phyloP scores from a whole-genome alignment of 2,329 filamentous ascomycete genomes.

The Cladophialophora yegresii region DNA sequence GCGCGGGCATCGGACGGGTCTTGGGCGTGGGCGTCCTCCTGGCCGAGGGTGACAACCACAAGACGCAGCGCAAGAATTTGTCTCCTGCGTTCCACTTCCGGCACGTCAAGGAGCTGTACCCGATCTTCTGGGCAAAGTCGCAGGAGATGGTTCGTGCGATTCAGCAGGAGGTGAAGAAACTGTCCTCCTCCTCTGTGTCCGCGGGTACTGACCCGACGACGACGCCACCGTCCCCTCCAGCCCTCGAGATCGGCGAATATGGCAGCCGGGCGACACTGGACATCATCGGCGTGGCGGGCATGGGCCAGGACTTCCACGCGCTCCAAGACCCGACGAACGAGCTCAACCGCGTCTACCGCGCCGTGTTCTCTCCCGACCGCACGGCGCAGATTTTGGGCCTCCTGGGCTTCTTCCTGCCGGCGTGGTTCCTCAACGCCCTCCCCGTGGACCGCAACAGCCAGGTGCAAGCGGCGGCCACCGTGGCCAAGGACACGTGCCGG shows the following conservation, averaged over 20 bases:
- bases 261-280: slow-evolving; percentile 69
- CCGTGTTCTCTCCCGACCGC: slow-evolving; percentile 57
- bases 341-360: slow-evolving; percentile 60
- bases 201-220: slow-evolving; percentile 10
- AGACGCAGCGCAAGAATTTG: slow-evolving; percentile 72
- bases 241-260: slow-evolving; percentile 64
- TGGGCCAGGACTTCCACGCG: slow-evolving; percentile 70
- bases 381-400: slow-evolving; percentile 60
- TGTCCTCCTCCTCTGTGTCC: background rate
- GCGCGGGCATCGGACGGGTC: slow-evolving; percentile 41
- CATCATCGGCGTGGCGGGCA: slow-evolving; percentile 71
- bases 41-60: slow-evolving; percentile 90
- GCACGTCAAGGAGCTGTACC: slow-evolving; percentile 81
- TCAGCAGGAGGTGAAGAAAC: slow-evolving; percentile 41
- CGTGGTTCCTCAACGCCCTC: slow-evolving; percentile 61
- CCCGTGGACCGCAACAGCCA: slow-evolving; percentile 72
- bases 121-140: slow-evolving; percentile 79
- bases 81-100: slow-evolving; percentile 83
- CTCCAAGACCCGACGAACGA: slow-evolving; percentile 62
- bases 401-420: slow-evolving; percentile 63
- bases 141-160: slow-evolving; percentile 67
- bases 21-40: slow-evolving; percentile 59
- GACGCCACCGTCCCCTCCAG: slow-evolving; percentile 43
- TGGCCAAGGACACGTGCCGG: slow-evolving; percentile 66
- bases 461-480: slow-evolving; percentile 56